Percentiles rank a stretch among this genome's conserved stretches.
Conservation (phyloP, 495 filamentous ascomycete species). For the Hypoxylon crocopeplum region DNA sequence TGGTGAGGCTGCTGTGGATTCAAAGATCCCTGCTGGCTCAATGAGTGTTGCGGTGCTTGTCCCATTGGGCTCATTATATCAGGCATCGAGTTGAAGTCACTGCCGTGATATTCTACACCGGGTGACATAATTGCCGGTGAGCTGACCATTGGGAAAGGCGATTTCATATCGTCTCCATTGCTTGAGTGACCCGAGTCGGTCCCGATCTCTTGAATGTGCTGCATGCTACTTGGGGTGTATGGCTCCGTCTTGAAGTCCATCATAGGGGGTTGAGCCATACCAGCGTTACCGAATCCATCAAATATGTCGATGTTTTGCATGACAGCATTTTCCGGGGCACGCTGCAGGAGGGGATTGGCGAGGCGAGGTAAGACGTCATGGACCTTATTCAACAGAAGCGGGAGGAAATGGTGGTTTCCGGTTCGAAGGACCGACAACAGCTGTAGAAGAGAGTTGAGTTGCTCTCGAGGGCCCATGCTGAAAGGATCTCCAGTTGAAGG, state of each 20-base stretch:
- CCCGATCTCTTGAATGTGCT: conserved; percentile 51
- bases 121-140: conserved; percentile 56
- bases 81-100: conserved; percentile 51
- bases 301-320: conserved; percentile 62
- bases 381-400: conserved; percentile 72
- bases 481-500: conserved; percentile 64
- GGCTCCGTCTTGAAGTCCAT: conserved; percentile 43
- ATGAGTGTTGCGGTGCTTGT: conserved; percentile 40
- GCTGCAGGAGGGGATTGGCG: conserved; percentile 60
- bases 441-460: conserved; percentile 71
- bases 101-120: conserved; percentile 44
- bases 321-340: conserved; percentile 54
- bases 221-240: conserved; percentile 40
- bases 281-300: conserved; percentile 61
- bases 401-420: conserved; percentile 73
- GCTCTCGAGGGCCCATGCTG: conserved; percentile 71
- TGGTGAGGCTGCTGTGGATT: conserved; percentile 45
- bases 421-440: conserved; percentile 72
- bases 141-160: conserved; percentile 49
- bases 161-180: conserved; percentile 51
- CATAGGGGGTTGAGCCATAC: conserved; percentile 53
- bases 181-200: conserved; percentile 48
- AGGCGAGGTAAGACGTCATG: conserved; percentile 69
- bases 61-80: conserved; percentile 58
- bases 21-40: conserved; percentile 42